Percentiles rank a stretch among this genome's conserved stretches.
Evolutionary conservation across 148 eudicot species (phyloP).

Genomic region (Chenopodium formosanum): DNA sequence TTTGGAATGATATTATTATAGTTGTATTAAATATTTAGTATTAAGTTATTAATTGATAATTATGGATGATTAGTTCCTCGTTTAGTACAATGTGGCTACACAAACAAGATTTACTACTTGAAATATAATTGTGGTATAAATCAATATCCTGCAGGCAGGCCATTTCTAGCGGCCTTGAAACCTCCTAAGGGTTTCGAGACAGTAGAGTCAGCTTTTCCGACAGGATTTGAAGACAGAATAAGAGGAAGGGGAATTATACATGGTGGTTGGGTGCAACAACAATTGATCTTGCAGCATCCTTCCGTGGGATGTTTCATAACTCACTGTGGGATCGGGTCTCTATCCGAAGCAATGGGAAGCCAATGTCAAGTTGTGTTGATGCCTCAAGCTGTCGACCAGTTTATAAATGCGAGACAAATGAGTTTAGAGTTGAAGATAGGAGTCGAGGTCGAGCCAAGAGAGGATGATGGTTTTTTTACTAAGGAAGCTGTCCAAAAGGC

Average conservation of each 20-base stretch:
- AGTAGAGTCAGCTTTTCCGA: background rate
- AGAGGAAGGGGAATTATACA: background rate
- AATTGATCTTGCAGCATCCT: background rate
- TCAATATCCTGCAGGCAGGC: background rate
- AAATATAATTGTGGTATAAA: too few relatives aligned
- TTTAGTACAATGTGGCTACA: too few relatives aligned
- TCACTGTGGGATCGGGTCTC: background rate
- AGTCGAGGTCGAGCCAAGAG: background rate
- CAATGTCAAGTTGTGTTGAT: background rate
- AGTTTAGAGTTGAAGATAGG: background rate
- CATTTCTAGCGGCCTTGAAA: background rate
- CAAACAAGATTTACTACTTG: background rate
- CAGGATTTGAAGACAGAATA: background rate
- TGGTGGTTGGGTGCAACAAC: background rate
- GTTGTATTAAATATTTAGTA: too few relatives aligned
- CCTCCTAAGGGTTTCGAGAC: background rate
- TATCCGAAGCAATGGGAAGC: background rate
- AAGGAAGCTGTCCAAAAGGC: background rate
- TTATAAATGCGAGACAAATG: background rate
- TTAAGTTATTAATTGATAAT: too few relatives aligned
- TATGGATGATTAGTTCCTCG: too few relatives aligned
- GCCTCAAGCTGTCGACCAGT: background rate
- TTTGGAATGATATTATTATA: too few relatives aligned
- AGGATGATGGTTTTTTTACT: background rate
- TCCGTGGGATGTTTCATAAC: background rate